Evolutionary conservation across 208 protist species (phyloP).

Genomic region (Herpetomonas tarakana): DNA sequence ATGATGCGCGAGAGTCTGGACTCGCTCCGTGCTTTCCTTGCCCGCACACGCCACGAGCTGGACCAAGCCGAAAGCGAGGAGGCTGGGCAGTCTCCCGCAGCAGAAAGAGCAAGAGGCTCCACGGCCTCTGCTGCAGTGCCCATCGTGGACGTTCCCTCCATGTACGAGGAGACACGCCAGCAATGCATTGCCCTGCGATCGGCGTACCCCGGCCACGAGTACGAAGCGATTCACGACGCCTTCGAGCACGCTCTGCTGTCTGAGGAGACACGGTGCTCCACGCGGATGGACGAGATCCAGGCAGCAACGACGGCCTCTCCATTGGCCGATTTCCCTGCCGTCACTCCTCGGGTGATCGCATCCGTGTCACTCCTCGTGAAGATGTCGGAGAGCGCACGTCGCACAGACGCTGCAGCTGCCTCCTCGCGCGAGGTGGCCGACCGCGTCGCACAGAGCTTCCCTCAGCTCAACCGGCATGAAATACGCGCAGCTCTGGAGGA

Average conservation of each 20-base stretch:
- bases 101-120: too few species aligned
- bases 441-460: slow-evolving; percentile 19
- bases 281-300: slow-evolving; percentile 1
- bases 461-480: slow-evolving; percentile 1
- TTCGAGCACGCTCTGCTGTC: slow-evolving; percentile 8
- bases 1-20: background rate
- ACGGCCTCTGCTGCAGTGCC: too few species aligned
- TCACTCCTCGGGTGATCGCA: background rate
- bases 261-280: slow-evolving; percentile 4
- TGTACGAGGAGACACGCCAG: background rate
- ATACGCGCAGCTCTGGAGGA: slow-evolving; percentile 16
- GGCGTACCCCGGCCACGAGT: slow-evolving; percentile 5
- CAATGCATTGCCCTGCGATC: slow-evolving; percentile 5
- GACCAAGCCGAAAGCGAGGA: background rate
- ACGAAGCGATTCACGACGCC: slow-evolving; percentile 10
- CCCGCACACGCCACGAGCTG: background rate
- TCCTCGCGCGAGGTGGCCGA: slow-evolving; percentile 20
- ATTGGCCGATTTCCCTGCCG: slow-evolving; percentile 2
- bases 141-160: background rate
- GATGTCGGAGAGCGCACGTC: slow-evolving; percentile 11
- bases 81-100: background rate
- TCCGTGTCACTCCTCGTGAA: slow-evolving; percentile 23
- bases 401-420: background rate
- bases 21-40: background rate
- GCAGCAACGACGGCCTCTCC: background rate